phyloP scores from a whole-genome alignment of 2,329 filamentous ascomycete species.

The Trichoderma gracile region DNA sequence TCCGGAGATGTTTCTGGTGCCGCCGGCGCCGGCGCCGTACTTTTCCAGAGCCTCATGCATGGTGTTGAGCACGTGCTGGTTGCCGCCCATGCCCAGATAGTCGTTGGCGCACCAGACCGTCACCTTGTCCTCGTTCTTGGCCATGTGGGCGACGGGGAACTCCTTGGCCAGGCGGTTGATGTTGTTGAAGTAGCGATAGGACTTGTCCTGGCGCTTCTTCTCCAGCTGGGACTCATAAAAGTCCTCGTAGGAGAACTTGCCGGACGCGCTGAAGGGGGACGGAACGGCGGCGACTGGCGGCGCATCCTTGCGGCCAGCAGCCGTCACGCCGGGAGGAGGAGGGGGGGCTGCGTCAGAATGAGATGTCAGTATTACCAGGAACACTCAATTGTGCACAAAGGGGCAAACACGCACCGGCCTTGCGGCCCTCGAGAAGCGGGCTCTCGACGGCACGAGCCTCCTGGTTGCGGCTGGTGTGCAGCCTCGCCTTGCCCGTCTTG shows the following conservation, averaged over 20 bases:
- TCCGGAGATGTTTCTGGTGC: slow-evolving; percentile 95
- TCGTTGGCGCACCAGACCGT: slow-evolving; percentile 99
- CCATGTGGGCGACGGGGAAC: slow-evolving; percentile 92
- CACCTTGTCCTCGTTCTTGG: slow-evolving; percentile 77
- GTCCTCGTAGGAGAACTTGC: slow-evolving; percentile 83
- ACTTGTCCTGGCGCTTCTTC: slow-evolving; percentile 99
- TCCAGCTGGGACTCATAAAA: slow-evolving; percentile 90
- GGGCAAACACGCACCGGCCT: slow-evolving; percentile 49
- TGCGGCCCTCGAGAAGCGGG: slow-evolving; percentile 48
- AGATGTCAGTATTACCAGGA: background rate
- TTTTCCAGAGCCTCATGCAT: slow-evolving; percentile 96
- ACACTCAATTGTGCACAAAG: background rate
- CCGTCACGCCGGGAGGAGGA: slow-evolving; percentile 30
- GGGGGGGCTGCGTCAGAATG: slow-evolving; percentile 26
- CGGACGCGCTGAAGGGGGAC: slow-evolving; percentile 35
- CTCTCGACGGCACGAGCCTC: slow-evolving; percentile 77
- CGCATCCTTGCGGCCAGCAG: slow-evolving; percentile 24
- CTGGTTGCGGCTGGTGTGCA: slow-evolving; percentile 79
- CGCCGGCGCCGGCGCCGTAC: slow-evolving; percentile 92
- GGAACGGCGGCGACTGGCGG: slow-evolving; percentile 25
- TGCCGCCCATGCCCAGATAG: slow-evolving; percentile 96
- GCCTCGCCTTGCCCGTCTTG: slow-evolving; percentile 62
- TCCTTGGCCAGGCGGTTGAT: slow-evolving; percentile 98
- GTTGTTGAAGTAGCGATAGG: slow-evolving; percentile 99
- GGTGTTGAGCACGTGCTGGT: slow-evolving; percentile 77